Evolutionary conservation across 73 alveolate species (phyloP), one percentile per base, ranked within the genome.

Genomic region (Paramecium caudatum): DNA sequence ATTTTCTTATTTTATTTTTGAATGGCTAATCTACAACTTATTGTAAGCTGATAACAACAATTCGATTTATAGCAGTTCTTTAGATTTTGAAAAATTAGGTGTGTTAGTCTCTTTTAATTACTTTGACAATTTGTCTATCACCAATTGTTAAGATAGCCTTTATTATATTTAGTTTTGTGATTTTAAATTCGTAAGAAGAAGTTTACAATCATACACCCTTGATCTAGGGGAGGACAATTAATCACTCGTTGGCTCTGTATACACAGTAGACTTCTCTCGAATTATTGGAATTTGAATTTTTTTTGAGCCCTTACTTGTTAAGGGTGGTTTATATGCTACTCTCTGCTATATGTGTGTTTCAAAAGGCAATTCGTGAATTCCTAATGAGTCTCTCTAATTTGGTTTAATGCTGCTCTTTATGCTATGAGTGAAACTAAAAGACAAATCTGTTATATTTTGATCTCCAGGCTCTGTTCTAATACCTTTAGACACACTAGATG

Each of bases 191-290:
- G 30, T 55, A 5, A 55, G 46, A 5, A 27, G 30, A 23, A 55
- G 30, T 23, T 55, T 55, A 55, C 80, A 55, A 21, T 55, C 80
- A 27, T 55, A 55, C 80, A 55, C 23, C 30, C 21, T 55, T 8
- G 80, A 55, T 55, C 80, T 55, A 10, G 80, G 80, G 12, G 80
- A 27, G 5, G 80, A 55, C 80, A 55, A 27, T 55, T 55, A 55
- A 23, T 55, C 80, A 55, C 80, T 55, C 3, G 12, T 55, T 9
- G 30, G 30, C 30, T 21, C 80, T 27, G 80, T 27, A 55, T 55
- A 27, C 10, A 55, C 23, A 23, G 23, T 2, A 27, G 80, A 27
- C 30, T 55, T 55, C 23, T 55, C 80, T 23, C 80, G 23, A 9
- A 55, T 55, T 17, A 55, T 23, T 55, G 80, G 80, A 12, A 55